Percentiles rank a stretch among this genome's conserved stretches.
phyloP scores from a whole-genome alignment of 2,329 filamentous ascomycete genomes.

The Talaromyces sp. region DNA sequence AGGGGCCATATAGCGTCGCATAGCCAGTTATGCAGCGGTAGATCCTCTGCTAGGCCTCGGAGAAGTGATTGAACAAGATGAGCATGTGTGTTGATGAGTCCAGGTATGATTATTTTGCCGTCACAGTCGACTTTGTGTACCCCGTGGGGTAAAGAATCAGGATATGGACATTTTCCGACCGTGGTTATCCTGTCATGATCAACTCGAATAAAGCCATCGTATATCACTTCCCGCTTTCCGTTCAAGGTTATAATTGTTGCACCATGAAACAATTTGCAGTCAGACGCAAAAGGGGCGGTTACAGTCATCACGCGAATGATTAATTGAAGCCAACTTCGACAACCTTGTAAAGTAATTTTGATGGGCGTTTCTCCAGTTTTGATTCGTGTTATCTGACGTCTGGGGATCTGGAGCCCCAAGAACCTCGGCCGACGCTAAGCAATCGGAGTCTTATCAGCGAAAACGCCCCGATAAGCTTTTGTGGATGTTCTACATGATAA shows the following conservation, averaged over 20 bases:
- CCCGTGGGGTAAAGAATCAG: background rate
- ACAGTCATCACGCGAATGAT: background rate
- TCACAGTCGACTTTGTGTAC: constrained; percentile 29
- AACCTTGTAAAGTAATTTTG: background rate
- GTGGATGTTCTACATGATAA: constrained; percentile 8
- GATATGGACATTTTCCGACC: constrained; percentile 11
- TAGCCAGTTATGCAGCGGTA: constrained; percentile 29
- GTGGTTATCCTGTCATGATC: constrained; percentile 11
- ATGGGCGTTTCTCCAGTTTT: constrained; percentile 1
- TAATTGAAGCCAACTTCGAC: background rate
- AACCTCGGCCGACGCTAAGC: constrained; percentile 20
- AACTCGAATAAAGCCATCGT: constrained; percentile 17
- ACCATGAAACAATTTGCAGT: constrained; percentile 18
- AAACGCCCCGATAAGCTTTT: constrained; percentile 6
- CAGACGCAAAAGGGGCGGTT: background rate
- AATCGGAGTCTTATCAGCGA: constrained; percentile 16
- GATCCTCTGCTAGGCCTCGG: constrained; percentile 34
- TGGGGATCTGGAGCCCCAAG: background rate
- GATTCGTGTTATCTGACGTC: background rate
- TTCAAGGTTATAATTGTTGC: constrained; percentile 25
- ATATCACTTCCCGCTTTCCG: constrained; percentile 15
- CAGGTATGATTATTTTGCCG: constrained; percentile 38
- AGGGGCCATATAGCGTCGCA: constrained; percentile 42
- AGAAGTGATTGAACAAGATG: constrained; percentile 40
- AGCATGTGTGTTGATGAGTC: constrained; percentile 41